Conservation (phyloP, 1,139 yeast genomes). For the Yamadazyma diospyri region DNA sequence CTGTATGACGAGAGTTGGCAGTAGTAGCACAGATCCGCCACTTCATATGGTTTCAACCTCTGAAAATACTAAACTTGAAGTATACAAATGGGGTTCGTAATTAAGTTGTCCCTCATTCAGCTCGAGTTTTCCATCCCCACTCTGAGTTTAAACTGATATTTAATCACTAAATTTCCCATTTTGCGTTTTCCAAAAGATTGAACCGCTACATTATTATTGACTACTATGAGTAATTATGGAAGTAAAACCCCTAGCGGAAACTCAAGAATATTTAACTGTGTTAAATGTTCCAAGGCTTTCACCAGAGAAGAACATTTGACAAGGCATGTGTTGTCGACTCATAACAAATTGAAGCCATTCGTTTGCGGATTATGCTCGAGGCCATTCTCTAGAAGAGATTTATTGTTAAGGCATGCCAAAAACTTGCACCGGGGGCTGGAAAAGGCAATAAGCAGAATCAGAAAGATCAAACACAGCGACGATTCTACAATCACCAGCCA, state of each 20-base stretch:
- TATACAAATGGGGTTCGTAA: no score
- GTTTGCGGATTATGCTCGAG: conserved; percentile 95
- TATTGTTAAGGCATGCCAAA: conserved; percentile 88
- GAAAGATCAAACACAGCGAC: conserved; percentile 24
- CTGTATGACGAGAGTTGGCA: no score
- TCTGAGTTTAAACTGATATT: background rate
- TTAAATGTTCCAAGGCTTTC: conserved; percentile 43
- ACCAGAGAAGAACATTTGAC: conserved; percentile 49
- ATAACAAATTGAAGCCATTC: conserved; percentile 47
- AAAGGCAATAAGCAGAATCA: conserved; percentile 41
- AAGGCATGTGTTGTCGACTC: conserved; percentile 43
- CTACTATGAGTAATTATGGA: conserved; percentile 34
- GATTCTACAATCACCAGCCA: background rate
- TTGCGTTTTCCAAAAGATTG: conserved; percentile 1
- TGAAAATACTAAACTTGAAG: no score
- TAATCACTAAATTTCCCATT: conserved; percentile 1
- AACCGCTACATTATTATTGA: no score
- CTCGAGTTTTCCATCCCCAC: conserved; percentile 1
- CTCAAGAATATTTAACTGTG: conserved; percentile 41
- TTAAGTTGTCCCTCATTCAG: conserved; percentile 1
- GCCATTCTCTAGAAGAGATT: conserved; percentile 88
- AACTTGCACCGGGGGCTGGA: conserved; percentile 77
- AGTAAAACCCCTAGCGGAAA: conserved; percentile 46
- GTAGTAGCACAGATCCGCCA: no score
- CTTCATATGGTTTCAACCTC: no score